These are phyloP conservation scores for Sarocladium strictum DNA, from an alignment of 2,329 filamentous ascomycete species.

Conservation along the genomic window DNA sequence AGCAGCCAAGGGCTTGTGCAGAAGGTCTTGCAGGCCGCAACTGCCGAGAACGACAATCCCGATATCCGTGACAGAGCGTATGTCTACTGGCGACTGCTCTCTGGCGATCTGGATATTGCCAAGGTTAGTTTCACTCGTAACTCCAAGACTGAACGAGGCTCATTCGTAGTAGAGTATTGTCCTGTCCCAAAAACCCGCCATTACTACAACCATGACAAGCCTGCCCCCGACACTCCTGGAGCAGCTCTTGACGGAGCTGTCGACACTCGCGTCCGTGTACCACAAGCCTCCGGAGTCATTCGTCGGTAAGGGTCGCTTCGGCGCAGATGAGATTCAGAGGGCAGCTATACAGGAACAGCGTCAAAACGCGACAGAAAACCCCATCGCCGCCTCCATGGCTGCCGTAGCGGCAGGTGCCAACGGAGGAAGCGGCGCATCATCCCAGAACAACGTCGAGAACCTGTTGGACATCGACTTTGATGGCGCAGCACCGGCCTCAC, in stretches of 20 bases:
- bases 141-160: background rate
- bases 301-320: constrained; percentile 88
- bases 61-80: constrained; percentile 96
- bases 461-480: constrained; percentile 95
- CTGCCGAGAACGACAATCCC: constrained; percentile 92
- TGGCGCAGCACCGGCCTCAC: constrained; percentile 82
- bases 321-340: constrained; percentile 88
- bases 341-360: constrained; percentile 95
- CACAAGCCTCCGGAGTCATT: constrained; percentile 99
- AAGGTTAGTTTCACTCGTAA: constrained; percentile 51
- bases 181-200: constrained; percentile 88
- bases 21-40: constrained; percentile 88
- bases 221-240: constrained; percentile 80
- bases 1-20: constrained; percentile 87
- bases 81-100: constrained; percentile 95
- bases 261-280: constrained; percentile 93
- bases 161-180: constrained; percentile 60
- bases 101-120: constrained; percentile 82
- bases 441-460: constrained; percentile 84
- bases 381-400: constrained; percentile 78
- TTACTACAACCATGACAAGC: constrained; percentile 88
- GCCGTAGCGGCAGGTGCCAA: constrained; percentile 61
- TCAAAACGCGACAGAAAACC: constrained; percentile 88
- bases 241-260: constrained; percentile 84
- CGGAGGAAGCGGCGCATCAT: constrained; percentile 44